Evolutionary conservation across 805 yeast species (phyloP), one percentile per base, ranked within the genome.

Genomic region (Wickerhamiella cacticola): DNA sequence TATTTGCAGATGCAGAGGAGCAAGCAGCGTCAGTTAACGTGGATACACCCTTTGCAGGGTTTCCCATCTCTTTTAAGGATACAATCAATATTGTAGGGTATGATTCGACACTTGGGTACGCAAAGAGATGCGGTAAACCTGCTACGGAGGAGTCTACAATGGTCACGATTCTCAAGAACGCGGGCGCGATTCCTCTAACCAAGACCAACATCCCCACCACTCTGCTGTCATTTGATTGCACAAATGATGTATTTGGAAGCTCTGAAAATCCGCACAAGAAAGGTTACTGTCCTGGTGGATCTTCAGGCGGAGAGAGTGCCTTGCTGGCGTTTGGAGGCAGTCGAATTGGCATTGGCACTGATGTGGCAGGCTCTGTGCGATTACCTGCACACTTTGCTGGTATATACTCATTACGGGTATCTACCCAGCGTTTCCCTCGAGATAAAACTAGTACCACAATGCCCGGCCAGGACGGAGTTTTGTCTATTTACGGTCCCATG

Each of bases 1-100:
- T 82, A 62, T 72, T 80, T 54, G 71, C 75, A 38, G 83, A 78
- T 52, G 88, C 82, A n/a, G 75, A 71, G 56, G 66, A 78, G 52
- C 84, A 80, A 64, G 75, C 75, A 1, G 69, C 70, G 53, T 61
- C 67, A 15, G 66, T 68, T 43, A 68, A 73, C 46, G 78, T 78
- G n/a, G 63, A 71, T 49, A 79, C 79, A 41, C 78, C 80, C 0
- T 65, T 78, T 47, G 82, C 80, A 39, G 83, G 84, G 2, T 60
- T 79, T 53, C 82, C 83, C 5, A 64, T 79, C 44, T 75, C 82
- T 1, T 61, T 79, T 48, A 79, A 79, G 58, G 84, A 78, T 53
- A 78, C 78, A 41, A 70, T 67, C 54, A 63, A 65, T 45, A 69
- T 69, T 49, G 66, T 62, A 39, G 80, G 79, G 35, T 71, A 66